Evolutionary conservation across 106 monocot species (phyloP), one percentile per base, ranked within the genome.

Genomic region (Hemerocallis citrina): DNA sequence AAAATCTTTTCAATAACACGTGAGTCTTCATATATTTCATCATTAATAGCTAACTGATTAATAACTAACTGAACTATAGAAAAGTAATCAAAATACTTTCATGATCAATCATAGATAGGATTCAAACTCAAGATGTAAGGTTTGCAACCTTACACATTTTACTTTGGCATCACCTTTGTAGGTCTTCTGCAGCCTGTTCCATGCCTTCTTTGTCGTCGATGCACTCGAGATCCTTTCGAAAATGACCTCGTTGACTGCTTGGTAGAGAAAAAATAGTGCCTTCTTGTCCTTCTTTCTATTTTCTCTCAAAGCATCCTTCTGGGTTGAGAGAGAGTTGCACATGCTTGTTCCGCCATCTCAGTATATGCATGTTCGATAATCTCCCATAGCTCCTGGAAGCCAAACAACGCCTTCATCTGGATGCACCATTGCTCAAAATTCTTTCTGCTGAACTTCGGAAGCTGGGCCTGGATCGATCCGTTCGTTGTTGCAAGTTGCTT

Each of bases 371-470:
- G 23, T 11, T 58, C 57, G 31, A 58, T 34, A 17, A 58, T 58
- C 31, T 58, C 57, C 34, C 15, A 34, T 20, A 58, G 34, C 34
- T 58, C 57, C 12, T 58, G 57, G 19, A 34, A 58, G 9, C 57
- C 57, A 34, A 34, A 58, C 31, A 58, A 17, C 11, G 16, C 34
- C 35, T 58, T 58, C 34, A 58, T 58, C 34, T 58, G 57, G 19
- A 58, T 33, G 17, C 57, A 34, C 33, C 57, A 58, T 35, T 58
- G 57, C 32, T 17, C 34, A 58, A 34, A 58, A 20, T 58, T 58
- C 57, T 58, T 58, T 34, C 57, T 34, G 57, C 4, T 34, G 57
- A 58, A 58, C 6, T 58, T 58, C 7, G 57, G 57, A 35, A 58
- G 57, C 27, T 58, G 57, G 7, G 31, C 9, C 19, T 58, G 57